Evolutionary conservation across 495 filamentous ascomycete genomes (phyloP), one percentile per base, ranked within the genome.

Genomic region (Penicillium manginii): DNA sequence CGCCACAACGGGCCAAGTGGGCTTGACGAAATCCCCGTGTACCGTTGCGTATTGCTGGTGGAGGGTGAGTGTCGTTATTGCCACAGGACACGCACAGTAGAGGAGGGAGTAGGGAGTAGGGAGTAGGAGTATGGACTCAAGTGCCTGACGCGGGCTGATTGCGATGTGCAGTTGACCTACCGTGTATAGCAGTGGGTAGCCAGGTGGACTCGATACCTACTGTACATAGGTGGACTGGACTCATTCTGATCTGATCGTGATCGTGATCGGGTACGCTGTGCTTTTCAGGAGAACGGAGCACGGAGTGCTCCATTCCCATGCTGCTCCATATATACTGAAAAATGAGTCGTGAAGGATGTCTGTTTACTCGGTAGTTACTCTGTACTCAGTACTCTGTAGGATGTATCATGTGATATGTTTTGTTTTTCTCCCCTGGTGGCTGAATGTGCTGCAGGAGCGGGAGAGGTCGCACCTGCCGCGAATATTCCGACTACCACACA

Each of bases 1-100:
- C 48, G 48, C 48, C 31, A 7, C 48, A 50, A 26, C 48, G 48
- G 48, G 48, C 4, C 11, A 54, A 19, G 22, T 54, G 52, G 37
- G 7, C 37, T 43, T 43, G 40, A n/a, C 35, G 35, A 43, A 43
- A 43, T 43, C 14, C 40, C 40, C 35, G 35, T 37, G 35, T 37
- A n/a, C 14, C 12, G 26, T 29, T 29, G 35, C 35, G 35, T 39
- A 39, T 39, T n/a, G 35, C 11, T n/a, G 4, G 35, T 39, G 35
- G 35, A 4, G 26, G 26, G 26, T 29, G 26, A 12, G 15, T 39
- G 35, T 11, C 40, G 10, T n/a, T 43, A 43, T 17, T 43, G 40
- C 40, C 40, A 43, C 40, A 4, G 40, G 12, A 12, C 11, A 39
- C 35, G 12, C 35, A n/a, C 9, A 29, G 26, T 29, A n/a, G n/a